Conservation (phyloP, 1,284 basidiomycete genomes). For the Mycosarcoma maydis region DNA sequence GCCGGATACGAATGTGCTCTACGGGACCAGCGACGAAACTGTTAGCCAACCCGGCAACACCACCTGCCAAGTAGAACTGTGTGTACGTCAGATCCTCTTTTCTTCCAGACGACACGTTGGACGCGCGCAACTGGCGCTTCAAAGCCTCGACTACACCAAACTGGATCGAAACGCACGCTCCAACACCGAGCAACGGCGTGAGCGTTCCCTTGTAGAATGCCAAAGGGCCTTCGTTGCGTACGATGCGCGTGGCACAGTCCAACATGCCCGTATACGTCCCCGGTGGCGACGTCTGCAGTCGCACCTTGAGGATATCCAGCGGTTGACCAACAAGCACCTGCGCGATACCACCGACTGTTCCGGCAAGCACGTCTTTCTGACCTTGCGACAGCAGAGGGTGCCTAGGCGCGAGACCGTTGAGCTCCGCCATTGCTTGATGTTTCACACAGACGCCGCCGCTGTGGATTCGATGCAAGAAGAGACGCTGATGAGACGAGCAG, state of each 20-base stretch:
- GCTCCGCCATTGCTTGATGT: conserved; percentile 40
- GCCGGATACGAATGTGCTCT: conserved; percentile 95
- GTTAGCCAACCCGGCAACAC: conserved; percentile 87
- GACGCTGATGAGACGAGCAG: too few species aligned
- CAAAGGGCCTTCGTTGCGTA: conserved; percentile 88
- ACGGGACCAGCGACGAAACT: conserved; percentile 92
- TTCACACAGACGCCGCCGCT: too few species aligned
- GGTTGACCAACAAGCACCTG: conserved; percentile 94
- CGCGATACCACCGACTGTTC: conserved; percentile 80
- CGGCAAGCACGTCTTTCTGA: conserved; percentile 52
- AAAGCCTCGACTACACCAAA: conserved; percentile 90
- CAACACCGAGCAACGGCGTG: conserved; percentile 91
- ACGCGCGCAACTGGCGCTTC: conserved; percentile 80
- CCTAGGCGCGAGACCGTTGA: conserved; percentile 32
- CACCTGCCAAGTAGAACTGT: conserved; percentile 82
- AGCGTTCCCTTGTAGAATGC: conserved; percentile 99
- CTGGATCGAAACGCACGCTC: conserved; percentile 94
- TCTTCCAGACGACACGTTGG: conserved; percentile 2
- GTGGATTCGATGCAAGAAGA: too few species aligned
- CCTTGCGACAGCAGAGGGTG: conserved; percentile 41
- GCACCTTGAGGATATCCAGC: conserved; percentile 94
- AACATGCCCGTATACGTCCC: conserved; percentile 88
- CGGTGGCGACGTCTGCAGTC: conserved; percentile 92
- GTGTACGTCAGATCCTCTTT: conserved; percentile 70
- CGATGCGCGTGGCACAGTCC: conserved; percentile 85